Evolutionary conservation across 768 basidiomycete genomes (phyloP).

Genomic region (Kwoniella mangroviensis): DNA sequence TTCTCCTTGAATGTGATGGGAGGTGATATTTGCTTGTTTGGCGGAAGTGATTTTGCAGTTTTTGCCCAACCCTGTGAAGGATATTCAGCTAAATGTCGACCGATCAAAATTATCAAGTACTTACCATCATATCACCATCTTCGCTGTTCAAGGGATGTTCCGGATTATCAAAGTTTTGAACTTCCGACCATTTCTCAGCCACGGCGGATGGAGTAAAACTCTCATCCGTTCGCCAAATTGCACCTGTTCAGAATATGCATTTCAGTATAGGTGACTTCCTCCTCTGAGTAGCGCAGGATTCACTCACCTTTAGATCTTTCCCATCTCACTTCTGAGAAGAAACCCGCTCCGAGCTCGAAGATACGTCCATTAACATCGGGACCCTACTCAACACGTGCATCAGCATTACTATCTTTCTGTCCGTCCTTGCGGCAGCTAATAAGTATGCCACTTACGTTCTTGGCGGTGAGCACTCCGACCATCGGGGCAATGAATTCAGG

Average conservation of each 20-base stretch:
- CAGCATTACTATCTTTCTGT: background rate
- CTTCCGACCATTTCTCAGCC: constrained; percentile 77
- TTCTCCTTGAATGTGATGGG: constrained; percentile 82
- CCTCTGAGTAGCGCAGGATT: background rate
- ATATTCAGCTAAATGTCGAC: background rate
- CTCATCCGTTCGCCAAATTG: constrained; percentile 84
- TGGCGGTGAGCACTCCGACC: constrained; percentile 83
- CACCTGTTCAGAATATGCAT: constrained; percentile 39
- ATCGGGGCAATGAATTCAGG: constrained; percentile 93
- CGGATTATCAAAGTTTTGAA: constrained; percentile 76
- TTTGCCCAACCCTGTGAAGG: constrained; percentile 64
- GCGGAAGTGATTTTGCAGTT: constrained; percentile 65
- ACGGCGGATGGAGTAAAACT: constrained; percentile 95
- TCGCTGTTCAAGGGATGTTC: constrained; percentile 69
- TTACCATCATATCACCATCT: constrained; percentile 61
- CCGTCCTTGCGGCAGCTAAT: background rate
- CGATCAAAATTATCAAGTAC: background rate
- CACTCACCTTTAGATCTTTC: constrained; percentile 80
- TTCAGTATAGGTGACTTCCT: background rate
- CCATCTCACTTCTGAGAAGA: constrained; percentile 88
- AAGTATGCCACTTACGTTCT: constrained; percentile 62
- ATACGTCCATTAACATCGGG: constrained; percentile 61
- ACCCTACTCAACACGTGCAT: constrained; percentile 35
- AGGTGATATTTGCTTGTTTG: constrained; percentile 72
- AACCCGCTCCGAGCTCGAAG: constrained; percentile 93